A percentile compares a stretch with the other conserved stretches of the same genome.
Conservation (phyloP, 1,139 yeast genomes). For the Waltiozyma sp. region DNA sequence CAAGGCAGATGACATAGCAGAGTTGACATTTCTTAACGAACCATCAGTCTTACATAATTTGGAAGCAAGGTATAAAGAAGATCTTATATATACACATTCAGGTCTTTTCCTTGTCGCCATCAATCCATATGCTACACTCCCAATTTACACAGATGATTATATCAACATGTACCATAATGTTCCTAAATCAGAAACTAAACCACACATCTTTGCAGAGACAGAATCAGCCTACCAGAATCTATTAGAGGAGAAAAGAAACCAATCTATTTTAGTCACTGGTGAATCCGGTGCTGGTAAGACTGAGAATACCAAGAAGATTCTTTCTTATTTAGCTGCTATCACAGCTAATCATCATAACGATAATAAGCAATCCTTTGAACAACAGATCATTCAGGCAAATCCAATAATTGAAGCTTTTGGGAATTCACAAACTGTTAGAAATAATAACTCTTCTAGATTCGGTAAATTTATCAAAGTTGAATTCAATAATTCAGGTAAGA, state of each 20-base stretch:
- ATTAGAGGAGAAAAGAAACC: conserved; percentile 61
- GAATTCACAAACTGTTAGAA: conserved; percentile 90
- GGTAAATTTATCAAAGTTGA: conserved; percentile 92
- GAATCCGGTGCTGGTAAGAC: conserved; percentile 99
- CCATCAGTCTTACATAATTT: conserved; percentile 86
- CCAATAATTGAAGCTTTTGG: conserved; percentile 96
- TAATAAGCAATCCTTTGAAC: conserved; percentile 43
- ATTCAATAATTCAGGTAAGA: conserved; percentile 52
- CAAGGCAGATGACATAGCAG: conserved; percentile 91
- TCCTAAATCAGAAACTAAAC: conserved; percentile 40
- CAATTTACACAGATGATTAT: conserved; percentile 58
- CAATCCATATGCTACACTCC: conserved; percentile 74
- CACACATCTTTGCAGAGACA: conserved; percentile 89
- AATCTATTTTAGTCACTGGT: conserved; percentile 90
- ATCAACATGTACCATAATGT: conserved; percentile 40
- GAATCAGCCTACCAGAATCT: conserved; percentile 79
- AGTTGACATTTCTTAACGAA: conserved; percentile 85
- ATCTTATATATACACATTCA: conserved; percentile 65
- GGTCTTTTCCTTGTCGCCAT: conserved; percentile 93
- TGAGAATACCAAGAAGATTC: conserved; percentile 91
- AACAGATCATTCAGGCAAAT: conserved; percentile 83
- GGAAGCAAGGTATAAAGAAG: conserved; percentile 64
- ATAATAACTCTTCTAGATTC: conserved; percentile 91
- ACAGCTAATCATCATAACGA: conserved; percentile 28
- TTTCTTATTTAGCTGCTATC: conserved; percentile 81